Conservation (phyloP, 2,329 filamentous ascomycete genomes). For the Aspergillus terreus region DNA sequence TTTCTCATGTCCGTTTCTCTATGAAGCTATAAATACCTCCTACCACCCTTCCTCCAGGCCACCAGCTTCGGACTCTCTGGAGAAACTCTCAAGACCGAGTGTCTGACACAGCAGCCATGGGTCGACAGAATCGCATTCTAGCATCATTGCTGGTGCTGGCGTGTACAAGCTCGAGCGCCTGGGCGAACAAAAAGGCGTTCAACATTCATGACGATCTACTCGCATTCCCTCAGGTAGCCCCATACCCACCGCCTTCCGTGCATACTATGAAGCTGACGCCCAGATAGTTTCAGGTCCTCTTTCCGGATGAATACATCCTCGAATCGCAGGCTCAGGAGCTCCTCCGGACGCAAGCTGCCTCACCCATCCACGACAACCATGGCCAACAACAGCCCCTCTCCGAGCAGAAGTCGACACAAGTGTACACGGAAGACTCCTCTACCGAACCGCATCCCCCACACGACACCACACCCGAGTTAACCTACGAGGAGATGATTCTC, state of each 20-base stretch:
- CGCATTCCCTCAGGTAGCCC: constrained; percentile 74
- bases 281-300: constrained; percentile 71
- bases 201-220: constrained; percentile 86
- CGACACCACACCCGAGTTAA: constrained; percentile 14
- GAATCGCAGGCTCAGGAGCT: constrained; percentile 66
- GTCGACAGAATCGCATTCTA: constrained; percentile 17
- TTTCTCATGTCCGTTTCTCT: no score
- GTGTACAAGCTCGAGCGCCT: constrained; percentile 31
- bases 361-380: constrained; percentile 11
- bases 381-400: constrained; percentile 13
- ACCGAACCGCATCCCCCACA: constrained; percentile 57
- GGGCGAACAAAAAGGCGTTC: constrained; percentile 61
- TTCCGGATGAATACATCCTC: constrained; percentile 68
- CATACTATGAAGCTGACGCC: background rate
- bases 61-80: background rate
- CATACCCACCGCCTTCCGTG: background rate
- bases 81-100: background rate
- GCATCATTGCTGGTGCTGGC: constrained; percentile 30
- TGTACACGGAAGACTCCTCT: constrained; percentile 17
- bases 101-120: constrained; percentile 18
- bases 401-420: constrained; percentile 16
- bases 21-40: no score
- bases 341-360: constrained; percentile 21
- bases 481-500: constrained; percentile 72
- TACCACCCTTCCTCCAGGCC: background rate